Conservation (phyloP, 1,284 basidiomycete species). For the Ceraceosorus bombacis region DNA sequence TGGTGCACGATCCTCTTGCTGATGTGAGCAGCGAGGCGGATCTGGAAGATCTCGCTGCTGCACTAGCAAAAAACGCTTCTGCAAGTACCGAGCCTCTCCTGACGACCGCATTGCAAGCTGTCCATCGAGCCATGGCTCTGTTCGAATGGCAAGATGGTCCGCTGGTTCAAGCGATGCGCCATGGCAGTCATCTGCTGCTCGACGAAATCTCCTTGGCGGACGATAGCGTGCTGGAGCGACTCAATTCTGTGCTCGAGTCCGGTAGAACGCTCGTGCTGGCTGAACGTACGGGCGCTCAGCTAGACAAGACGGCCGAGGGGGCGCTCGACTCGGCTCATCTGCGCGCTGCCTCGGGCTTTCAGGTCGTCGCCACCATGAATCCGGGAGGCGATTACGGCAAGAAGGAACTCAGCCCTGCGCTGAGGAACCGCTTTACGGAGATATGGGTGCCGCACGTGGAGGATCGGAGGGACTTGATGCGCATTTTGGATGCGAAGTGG, state of each 20-base stretch:
- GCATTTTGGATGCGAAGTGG: conserved; percentile 75
- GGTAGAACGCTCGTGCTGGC: conserved; percentile 82
- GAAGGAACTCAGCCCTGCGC: conserved; percentile 92
- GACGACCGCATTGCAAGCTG: conserved; percentile 51
- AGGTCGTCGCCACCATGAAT: conserved; percentile 97
- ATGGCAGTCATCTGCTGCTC: conserved; percentile 77
- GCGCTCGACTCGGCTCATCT: conserved; percentile 23
- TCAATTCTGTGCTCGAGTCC: conserved; percentile 94
- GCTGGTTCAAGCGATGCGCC: conserved; percentile 80
- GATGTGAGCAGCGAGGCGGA: neutral
- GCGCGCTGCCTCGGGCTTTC: conserved; percentile 56
- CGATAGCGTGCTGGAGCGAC: conserved; percentile 91
- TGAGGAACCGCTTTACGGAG: conserved; percentile 97
- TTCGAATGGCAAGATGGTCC: conserved; percentile 98
- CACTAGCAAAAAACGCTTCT: conserved; percentile 13
- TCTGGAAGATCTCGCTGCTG: conserved; percentile 22
- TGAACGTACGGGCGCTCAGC: conserved; percentile 56
- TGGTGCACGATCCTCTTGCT: neutral
- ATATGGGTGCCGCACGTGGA: conserved; percentile 94
- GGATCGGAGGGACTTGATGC: conserved; percentile 64
- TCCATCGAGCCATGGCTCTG: conserved; percentile 58
- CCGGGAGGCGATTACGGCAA: conserved; percentile 99
- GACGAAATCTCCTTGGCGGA: conserved; percentile 98
- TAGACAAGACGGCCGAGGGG: neutral
- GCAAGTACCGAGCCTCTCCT: neutral